Base-by-base conservation (phyloP, 1,139 yeast species). In the Kurtzmaniella quercitrusa region DNA sequence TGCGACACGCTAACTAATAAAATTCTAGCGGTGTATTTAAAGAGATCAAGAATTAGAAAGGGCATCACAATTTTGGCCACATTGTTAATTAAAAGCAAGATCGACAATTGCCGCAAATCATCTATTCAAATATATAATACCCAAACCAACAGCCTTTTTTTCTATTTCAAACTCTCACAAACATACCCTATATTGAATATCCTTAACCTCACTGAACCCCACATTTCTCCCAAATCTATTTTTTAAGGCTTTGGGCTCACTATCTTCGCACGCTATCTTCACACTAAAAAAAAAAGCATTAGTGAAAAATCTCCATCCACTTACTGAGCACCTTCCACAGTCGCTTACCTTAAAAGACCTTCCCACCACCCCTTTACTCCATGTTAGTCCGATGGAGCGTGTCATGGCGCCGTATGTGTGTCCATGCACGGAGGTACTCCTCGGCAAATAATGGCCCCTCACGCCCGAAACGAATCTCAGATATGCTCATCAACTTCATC, bases 401-500 rank as follows among this genome's bases (percentile, higher is more conserved):
- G 16, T 8, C 16, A 19, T 19, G 22, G 14, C 23, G 26, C 5
- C 23, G 37, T 9, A 14, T 18, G 8, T 14, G 37, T 8, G 23
- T 20, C 23, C 20, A n/a, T 8, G 9, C n/a, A 20, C 3, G 37
- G 34, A 14, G 18, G 18, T 30, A 30, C 18, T 30, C 34, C 8
- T 30, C 34, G 18, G 3, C 34, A 3, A 30, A 3, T 9, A 14
- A 30, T 14, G 18, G 22, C 21, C 35, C 38, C 32, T 35, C 34
- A 15, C 33, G 28, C n/a, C 38, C 30, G 22, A 33, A 37, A 11
- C 21, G 17, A 19, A 28, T 41, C 21, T 38, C 44, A n/a, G 33
- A 33, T 28, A 28, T 42, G 34, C 38, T 44, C 14, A 5, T 42
- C 6, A 33, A 26, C 15, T 44, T 44, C 34, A 26, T 44, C 17